Evolutionary conservation across 768 basidiomycete species (phyloP), one percentile per base, ranked within the genome.

Genomic region (Collybiopsis confluens): DNA sequence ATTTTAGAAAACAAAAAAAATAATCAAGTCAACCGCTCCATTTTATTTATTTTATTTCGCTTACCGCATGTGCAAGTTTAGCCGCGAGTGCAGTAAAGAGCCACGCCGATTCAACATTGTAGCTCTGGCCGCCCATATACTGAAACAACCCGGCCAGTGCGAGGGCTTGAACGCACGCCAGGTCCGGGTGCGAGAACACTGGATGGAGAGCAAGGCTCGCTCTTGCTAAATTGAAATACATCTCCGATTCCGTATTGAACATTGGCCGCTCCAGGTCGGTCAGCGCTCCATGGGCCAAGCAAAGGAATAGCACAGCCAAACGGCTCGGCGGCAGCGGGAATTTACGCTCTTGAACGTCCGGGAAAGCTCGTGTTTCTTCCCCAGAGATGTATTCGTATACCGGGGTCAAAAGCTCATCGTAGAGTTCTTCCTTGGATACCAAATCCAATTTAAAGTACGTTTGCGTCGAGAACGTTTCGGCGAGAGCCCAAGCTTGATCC

Each of bases 391-490:
- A 23, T 23, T n/a, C 18, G 23, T 48, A 48, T 4, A 36, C 5
- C 11, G 76, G 71, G 45, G 62, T 66, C 50, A 80, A 70, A 2
- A 74, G 70, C 46, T 70, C 70, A 56, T 72, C 73, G 54, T 70
- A 59, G 67, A 72, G 47, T 3, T 48, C 47, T 21, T 48, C 47
- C 8, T 33, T 35, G 16, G 35, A 1, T 33, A 48, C 23, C 30
- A 48, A 33, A 10, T 21, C 37, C 27, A 24, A 11, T 18, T 37
- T 33, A 13, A 18, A 78, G 4, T 72, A 63, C 2, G 65, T 61
- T n/a, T 73, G 68, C 38, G 70, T 70, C 54, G 78, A 54, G 55
- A 73, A 80, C 7, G 70, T 69, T 51, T 80, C 76, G 41, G 70
- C 72, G n/a, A 80, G 71, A 36, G 68, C 58, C 48, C 68, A 67